Base-by-base conservation (phyloP, 148 eudicot genomes). In the Simmondsia chinensis region DNA sequence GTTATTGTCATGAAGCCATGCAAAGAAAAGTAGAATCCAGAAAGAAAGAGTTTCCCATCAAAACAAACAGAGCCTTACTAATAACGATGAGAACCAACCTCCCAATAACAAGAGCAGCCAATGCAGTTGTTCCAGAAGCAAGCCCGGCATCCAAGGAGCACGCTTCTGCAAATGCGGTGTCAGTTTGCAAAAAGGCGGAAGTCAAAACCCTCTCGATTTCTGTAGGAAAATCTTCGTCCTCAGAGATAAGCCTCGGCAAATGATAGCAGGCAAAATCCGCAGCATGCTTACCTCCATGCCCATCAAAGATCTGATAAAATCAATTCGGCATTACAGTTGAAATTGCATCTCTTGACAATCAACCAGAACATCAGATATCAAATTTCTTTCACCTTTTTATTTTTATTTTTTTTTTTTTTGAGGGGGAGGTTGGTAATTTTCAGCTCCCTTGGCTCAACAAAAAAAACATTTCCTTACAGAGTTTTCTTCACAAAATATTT, bases 211-310 rank as follows among this genome's bases (percentile, higher is more conserved):
- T 68, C 68, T 87, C 85, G 34, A 83, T 65, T 62, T 87, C 94
- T 44, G 22, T 45, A 15, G 83, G 82, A 44, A 87, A 87, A 24
- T 70, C 62, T 42, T 60, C 70, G 67, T 83, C 88, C 76, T 77
- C 65, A 24, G 57, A 70, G 43, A 87, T 80, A 56, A 79, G 72
- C 39, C 72, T 76, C 9, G 94, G 96, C 45, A 87, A 52, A 68
- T 87, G 82, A 59, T 77, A 33, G 65, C 96, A 66, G 6, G 86
- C 96, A 80, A 87, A 87, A 53, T 87, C 88, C 48, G 96, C 96
- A 4, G 96, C 96, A 68, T 79, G 86, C 68, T 80, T 87, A 42
- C 96, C 96, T 32, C 96, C 96, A 61, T 87, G 96, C 46, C 96
- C 96, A 65, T 83, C 94, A 61, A 87, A 87, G 34, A 87, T 80